phyloP scores from a whole-genome alignment of 768 basidiomycete genomes.

The Pleurotus sapidus region DNA sequence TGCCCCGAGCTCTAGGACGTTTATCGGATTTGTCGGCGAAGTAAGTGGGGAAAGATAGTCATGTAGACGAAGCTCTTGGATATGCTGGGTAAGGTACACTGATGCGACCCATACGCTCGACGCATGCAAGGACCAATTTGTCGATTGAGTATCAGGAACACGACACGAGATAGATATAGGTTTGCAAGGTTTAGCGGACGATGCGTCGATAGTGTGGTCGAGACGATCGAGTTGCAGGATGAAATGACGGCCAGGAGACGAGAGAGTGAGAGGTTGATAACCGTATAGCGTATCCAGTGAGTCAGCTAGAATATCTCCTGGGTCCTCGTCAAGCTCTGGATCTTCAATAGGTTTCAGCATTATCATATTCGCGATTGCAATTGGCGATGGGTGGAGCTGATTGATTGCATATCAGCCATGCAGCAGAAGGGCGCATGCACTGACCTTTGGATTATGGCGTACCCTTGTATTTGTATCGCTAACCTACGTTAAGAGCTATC shows the following conservation, averaged over 20 bases:
- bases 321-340: conserved; percentile 24
- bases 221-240: conserved; percentile 28
- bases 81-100: conserved; percentile 62
- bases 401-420: no score
- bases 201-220: conserved; percentile 10
- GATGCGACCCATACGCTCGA: conserved; percentile 76
- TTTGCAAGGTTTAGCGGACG: background rate
- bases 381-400: no score
- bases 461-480: no score
- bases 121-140: conserved; percentile 77
- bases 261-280: conserved; percentile 56
- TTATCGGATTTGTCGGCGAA: conserved; percentile 14
- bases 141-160: conserved; percentile 63
- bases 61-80: conserved; percentile 43
- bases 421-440: no score
- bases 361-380: no score
- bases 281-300: conserved; percentile 64
- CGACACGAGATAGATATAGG: conserved; percentile 37
- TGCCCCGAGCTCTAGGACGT: conserved; percentile 71
- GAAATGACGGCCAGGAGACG: conserved; percentile 47
- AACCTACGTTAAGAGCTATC: no score
- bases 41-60: conserved; percentile 16
- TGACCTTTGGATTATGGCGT: no score
- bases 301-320: conserved; percentile 68
- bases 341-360: no score